A percentile compares a stretch with the other conserved stretches of the same genome.
phyloP scores from a whole-genome alignment of 257 asterid species.

The Hygrophila difformis region DNA sequence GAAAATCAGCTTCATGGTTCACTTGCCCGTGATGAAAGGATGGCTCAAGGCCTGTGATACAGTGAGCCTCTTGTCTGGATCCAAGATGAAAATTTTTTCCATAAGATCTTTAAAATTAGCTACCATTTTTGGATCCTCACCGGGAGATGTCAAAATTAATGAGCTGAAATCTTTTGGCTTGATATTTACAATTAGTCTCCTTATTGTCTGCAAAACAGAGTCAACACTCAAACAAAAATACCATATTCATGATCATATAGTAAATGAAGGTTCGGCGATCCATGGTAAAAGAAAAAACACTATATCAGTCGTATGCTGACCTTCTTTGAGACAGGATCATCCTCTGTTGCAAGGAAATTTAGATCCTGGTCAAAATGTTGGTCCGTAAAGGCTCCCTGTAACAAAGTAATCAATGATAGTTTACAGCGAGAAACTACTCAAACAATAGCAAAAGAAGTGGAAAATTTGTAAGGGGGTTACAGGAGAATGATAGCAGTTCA shows the following conservation, averaged over 20 bases:
- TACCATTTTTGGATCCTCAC: slow-evolving; percentile 92
- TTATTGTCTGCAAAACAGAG: slow-evolving; percentile 54
- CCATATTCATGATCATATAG: not conserved
- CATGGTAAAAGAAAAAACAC: not conserved
- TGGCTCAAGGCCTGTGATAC: slow-evolving; percentile 98
- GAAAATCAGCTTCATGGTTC: slow-evolving; percentile 78
- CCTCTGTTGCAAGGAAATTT: slow-evolving; percentile 92
- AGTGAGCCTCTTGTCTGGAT: slow-evolving; percentile 90
- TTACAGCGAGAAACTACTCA: too few species aligned
- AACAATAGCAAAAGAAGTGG: not conserved
- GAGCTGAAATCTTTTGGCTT: slow-evolving; percentile 92
- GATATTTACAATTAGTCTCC: slow-evolving; percentile 66
- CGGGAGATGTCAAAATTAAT: slow-evolving; percentile 69
- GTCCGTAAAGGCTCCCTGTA: slow-evolving; percentile 79
- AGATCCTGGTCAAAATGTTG: slow-evolving; percentile 88
- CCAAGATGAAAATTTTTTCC: slow-evolving; percentile 83
- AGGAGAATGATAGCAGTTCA: not conserved
- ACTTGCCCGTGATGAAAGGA: slow-evolving; percentile 99
- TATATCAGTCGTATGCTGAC: slow-evolving; percentile 26
- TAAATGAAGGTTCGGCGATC: too few species aligned
- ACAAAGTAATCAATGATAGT: not conserved
- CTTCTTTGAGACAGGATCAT: slow-evolving; percentile 96
- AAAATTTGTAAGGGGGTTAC: too few species aligned
- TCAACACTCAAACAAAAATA: slow-evolving; percentile 1
- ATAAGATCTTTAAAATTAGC: slow-evolving; percentile 87